Conservation (phyloP, 352 stramenopile species). For the Globisporangium splendens region DNA sequence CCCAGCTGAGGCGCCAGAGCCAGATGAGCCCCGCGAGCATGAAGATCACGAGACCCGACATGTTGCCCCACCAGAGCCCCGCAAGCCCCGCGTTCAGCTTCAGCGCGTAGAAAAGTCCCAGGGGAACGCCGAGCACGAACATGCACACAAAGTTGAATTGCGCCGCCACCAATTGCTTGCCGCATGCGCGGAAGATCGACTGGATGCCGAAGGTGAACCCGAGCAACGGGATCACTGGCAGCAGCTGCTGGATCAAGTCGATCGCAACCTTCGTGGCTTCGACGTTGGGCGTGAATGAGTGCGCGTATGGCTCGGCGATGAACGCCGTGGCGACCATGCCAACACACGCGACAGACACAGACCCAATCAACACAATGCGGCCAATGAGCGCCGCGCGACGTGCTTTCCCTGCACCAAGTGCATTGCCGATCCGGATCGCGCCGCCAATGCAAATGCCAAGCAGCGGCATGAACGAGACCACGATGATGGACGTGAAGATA, state of each 20-base stretch:
- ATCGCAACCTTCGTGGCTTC: conserved; percentile 2
- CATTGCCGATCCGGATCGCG: conserved; percentile 24
- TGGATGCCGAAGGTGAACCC: conserved; percentile 10
- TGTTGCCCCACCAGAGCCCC: conserved; percentile 21
- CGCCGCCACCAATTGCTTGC: conserved; percentile 11
- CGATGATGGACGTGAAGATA: conserved; percentile 20
- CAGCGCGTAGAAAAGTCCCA: conserved; percentile 16
- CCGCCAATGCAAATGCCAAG: conserved; percentile 18
- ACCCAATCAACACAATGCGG: conserved; percentile 6
- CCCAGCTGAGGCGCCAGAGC: conserved; percentile 12
- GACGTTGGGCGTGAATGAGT: conserved; percentile 14
- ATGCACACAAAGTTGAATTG: conserved; percentile 15
- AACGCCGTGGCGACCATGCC: conserved; percentile 1
- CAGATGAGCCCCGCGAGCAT: conserved; percentile 17
- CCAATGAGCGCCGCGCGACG: conserved; percentile 16
- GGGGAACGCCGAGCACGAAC: conserved; percentile 16
- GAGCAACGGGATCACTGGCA: conserved; percentile 8
- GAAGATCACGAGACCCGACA: conserved; percentile 17
- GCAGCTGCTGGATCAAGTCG: conserved; percentile 6
- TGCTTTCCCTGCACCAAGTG: conserved; percentile 16
- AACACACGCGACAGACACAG: conserved; percentile 2
- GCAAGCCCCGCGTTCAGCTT: conserved; percentile 12
- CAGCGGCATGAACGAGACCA: conserved; percentile 22
- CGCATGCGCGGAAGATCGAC: conserved; percentile 14
- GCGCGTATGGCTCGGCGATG: conserved; percentile 10